phyloP scores from a whole-genome alignment of 2,329 filamentous ascomycete species.

The Neophaeococcomyces mojaviensis region DNA sequence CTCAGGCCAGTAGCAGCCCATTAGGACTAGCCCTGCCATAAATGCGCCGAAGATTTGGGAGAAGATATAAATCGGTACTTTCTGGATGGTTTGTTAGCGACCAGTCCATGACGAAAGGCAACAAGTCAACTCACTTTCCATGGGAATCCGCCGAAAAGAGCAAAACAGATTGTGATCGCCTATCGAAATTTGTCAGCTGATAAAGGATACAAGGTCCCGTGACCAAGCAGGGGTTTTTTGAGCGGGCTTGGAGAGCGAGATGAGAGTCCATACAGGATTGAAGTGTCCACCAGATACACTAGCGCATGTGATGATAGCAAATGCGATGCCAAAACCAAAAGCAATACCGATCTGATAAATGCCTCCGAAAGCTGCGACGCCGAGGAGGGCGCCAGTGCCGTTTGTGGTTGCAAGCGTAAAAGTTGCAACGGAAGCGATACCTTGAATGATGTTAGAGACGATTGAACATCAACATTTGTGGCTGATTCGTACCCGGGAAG shows the following conservation, averaged over 20 bases:
- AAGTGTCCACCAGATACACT: slow-evolving; percentile 50
- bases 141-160: slow-evolving; percentile 52
- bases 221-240: too few relatives aligned
- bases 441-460: slow-evolving; percentile 31
- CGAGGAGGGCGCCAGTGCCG: slow-evolving; percentile 33
- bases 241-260: too few relatives aligned
- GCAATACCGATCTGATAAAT: slow-evolving; percentile 50
- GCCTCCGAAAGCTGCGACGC: slow-evolving; percentile 38
- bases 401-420: slow-evolving; percentile 37
- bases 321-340: slow-evolving; percentile 51
- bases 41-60: slow-evolving; percentile 52
- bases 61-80: slow-evolving; percentile 43
- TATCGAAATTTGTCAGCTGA: slow-evolving; percentile 20
- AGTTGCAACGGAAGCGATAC: slow-evolving; percentile 46
- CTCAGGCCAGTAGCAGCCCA: slow-evolving; percentile 51
- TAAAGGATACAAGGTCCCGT: slow-evolving; percentile 40
- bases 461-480: background rate
- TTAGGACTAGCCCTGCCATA: slow-evolving; percentile 47
- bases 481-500: slow-evolving; percentile 19
- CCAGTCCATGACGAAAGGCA: too few relatives aligned
- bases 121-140: too few relatives aligned
- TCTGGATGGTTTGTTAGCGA: too few relatives aligned
- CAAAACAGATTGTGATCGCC: slow-evolving; percentile 34
- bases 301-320: slow-evolving; percentile 52
- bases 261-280: slow-evolving; percentile 38